These are phyloP conservation scores for Meripilus lineatus DNA, from an alignment of 1,284 basidiomycete species.

Conservation along the genomic window DNA sequence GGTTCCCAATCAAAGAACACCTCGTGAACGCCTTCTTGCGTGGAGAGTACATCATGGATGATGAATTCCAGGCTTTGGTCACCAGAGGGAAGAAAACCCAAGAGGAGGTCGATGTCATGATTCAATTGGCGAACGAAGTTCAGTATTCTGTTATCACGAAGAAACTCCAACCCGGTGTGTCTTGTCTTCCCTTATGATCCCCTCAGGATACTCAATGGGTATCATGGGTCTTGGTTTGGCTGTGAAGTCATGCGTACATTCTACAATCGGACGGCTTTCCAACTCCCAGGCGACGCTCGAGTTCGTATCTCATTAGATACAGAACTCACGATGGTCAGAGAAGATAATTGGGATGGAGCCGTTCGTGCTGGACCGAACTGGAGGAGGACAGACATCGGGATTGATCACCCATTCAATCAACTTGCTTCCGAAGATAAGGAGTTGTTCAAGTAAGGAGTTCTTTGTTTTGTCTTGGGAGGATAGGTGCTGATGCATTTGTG, in stretches of 20 bases:
- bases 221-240: constrained; percentile 4
- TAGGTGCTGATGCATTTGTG: neutral
- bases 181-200: neutral
- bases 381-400: constrained; percentile 92
- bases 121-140: constrained; percentile 94
- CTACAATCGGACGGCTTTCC: constrained; percentile 99
- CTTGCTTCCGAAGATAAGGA: constrained; percentile 81
- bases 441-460: constrained; percentile 73
- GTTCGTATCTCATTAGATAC: constrained; percentile 99
- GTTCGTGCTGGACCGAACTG: constrained; percentile 84
- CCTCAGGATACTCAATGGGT: neutral
- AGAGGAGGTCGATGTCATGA: constrained; percentile 92
- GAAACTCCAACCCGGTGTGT: constrained; percentile 74
- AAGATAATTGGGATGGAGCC: constrained; percentile 94
- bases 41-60: constrained; percentile 93
- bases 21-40: constrained; percentile 89
- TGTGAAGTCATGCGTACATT: constrained; percentile 90
- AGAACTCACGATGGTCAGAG: constrained; percentile 89
- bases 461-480: neutral
- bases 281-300: constrained; percentile 95
- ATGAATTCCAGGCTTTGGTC: constrained; percentile 86
- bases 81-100: constrained; percentile 94
- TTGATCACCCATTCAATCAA: constrained; percentile 88
- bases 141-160: constrained; percentile 90
- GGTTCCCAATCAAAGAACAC: constrained; percentile 95